Evolutionary conservation across 2,329 filamentous ascomycete species (phyloP), one percentile per base, ranked within the genome.

Genomic region (Ascochyta koolunga): DNA sequence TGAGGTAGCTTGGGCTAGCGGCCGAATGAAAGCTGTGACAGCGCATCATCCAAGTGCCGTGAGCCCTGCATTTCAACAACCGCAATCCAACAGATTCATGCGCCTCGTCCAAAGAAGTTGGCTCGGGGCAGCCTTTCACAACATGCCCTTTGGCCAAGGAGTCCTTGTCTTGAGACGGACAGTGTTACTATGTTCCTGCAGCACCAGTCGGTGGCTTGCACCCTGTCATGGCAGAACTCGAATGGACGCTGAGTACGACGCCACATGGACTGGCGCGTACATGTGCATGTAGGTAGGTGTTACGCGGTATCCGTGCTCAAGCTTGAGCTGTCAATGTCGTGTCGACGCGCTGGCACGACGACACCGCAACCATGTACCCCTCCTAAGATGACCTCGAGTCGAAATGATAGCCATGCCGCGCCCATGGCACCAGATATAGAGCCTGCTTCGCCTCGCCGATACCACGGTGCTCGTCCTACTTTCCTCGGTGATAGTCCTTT

Each of bases 281-380:
- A n/a, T n/a, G n/a, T n/a, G n/a, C n/a, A n/a, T 27, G 31, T 32
- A 16, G 16, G 13, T 32, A 16, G 16, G 7, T 16, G 46, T 41
- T 33, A 24, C 35, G 31, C 35, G 33, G 36, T 37, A 50, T 46
- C 51, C 46, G 51, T 54, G 51, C 51, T 54, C 51, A 54, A 54
- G 51, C 51, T 50, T 54, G 46, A 54, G 51, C 16, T 41, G 45
- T 50, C 19, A 11, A 35, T 36, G 18, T 44, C 33, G 51, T 54
- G 51, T 54, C 51, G 40, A 38, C 51, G 40, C 36, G 51, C 45
- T 50, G 45, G 35, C 51, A 41, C 35, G 29, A 24, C 27, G 21
- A 54, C 39, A 49, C 21, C 27, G 35, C 35, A 31, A 19, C 24
- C 18, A 40, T 13, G 25, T 39, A 33, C 32, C 33, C 21, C 33